Base-by-base conservation (phyloP, 805 yeast genomes). In the Yarrowia bubula region DNA sequence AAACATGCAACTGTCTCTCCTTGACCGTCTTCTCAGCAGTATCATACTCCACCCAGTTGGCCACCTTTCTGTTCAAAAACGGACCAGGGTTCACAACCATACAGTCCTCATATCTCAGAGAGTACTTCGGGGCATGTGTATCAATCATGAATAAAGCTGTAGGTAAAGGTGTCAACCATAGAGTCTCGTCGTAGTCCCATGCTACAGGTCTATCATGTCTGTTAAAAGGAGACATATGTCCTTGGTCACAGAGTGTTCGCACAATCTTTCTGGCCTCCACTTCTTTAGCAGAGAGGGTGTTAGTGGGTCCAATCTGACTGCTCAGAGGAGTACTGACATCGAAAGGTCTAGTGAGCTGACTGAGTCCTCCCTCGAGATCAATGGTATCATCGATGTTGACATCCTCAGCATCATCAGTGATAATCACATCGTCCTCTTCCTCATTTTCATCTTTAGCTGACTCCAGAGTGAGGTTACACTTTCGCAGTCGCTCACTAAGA, bases 181-280 rank as follows among this genome's bases (percentile, higher is more conserved):
- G 77, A 5, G 84, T 77, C 69, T 86, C 86, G 72, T 90, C 96
- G 70, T 83, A 83, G 66, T 86, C 86, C 79, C 96, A 84, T 18
- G 84, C 77, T 0, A 90, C 79, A 0, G 96, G 89, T 67, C 90
- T 82, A 32, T 84, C 76, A 22, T 79, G 75, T 17, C 79, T 75
- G 1, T 85, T 77, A 71, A 92, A 91, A 11, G 99, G 99, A 37
- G 95, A 88, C 51, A 95, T 74, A 71, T 85, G 88, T 0, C 95
- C 95, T 75, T 95, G 99, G 71, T 90, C 96, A 11, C 95, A 75
- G 0, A 95, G 67, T 0, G 98, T 92, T 68, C 89, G 87, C 15
- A 88, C 90, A 1, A 92, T 75, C 71, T 87, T 70, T n/a, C 77
- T 69, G 3, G 77, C 75, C 67, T 76, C 76, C 1, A 72, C 70